phyloP scores from a whole-genome alignment of 352 stramenopile genomes.

The Pythium folliculosum region DNA sequence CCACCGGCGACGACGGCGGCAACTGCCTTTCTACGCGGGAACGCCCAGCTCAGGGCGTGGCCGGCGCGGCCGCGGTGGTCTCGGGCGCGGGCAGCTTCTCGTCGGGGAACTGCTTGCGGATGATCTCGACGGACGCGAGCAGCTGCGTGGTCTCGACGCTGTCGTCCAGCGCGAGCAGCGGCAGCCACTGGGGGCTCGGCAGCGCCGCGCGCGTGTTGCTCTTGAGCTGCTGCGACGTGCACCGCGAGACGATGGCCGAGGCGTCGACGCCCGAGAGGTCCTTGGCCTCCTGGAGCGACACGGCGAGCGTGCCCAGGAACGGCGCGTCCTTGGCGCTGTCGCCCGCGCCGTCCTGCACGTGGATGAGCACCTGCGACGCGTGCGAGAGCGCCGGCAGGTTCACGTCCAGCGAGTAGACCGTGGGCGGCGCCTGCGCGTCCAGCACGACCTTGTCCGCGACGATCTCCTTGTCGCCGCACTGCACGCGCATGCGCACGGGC shows the following conservation, averaged over 20 bases:
- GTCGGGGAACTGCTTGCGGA: slow-evolving; percentile 62
- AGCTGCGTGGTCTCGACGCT: slow-evolving; percentile 39
- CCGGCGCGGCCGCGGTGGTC: not conserved
- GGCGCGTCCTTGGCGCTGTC: slow-evolving; percentile 18
- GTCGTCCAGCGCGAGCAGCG: slow-evolving; percentile 55
- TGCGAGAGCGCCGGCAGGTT: slow-evolving; percentile 59
- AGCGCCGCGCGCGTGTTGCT: slow-evolving; percentile 41
- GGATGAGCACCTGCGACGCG: slow-evolving; percentile 62
- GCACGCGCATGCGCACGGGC: slow-evolving; percentile 53
- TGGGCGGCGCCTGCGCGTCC: slow-evolving; percentile 43
- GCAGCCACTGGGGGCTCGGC: slow-evolving; percentile 51
- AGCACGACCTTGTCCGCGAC: slow-evolving; percentile 27
- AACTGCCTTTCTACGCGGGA: too few relatives aligned
- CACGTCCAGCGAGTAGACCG: slow-evolving; percentile 66
- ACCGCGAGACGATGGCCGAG: slow-evolving; percentile 37
- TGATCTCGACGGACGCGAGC: slow-evolving; percentile 57
- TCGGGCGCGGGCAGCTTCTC: slow-evolving; percentile 51
- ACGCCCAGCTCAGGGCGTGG: slow-evolving; percentile 6
- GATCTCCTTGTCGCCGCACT: slow-evolving; percentile 64
- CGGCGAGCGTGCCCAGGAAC: slow-evolving; percentile 44
- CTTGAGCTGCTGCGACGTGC: slow-evolving; percentile 56
- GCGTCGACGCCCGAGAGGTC: slow-evolving; percentile 10
- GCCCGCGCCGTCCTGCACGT: slow-evolving; percentile 44
- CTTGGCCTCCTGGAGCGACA: slow-evolving; percentile 27
- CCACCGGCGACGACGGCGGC: too few relatives aligned